A percentile compares a stretch with the other conserved stretches of the same genome.
Evolutionary conservation across 306 rosid species (phyloP).

Genomic region (Castanea mollissima): DNA sequence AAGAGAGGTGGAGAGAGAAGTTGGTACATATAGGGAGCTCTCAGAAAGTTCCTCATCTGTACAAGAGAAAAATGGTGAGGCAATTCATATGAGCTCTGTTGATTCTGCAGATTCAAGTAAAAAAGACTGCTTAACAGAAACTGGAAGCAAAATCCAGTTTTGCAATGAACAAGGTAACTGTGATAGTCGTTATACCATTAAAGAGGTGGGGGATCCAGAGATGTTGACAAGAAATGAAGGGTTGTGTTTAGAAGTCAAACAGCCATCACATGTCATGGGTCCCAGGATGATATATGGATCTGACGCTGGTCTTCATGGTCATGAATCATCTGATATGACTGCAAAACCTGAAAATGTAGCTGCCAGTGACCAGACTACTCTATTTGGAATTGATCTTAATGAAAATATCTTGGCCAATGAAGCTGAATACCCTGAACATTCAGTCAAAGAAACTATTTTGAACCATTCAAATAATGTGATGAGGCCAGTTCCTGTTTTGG

Average conservation of each 20-base stretch:
- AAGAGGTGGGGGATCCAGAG: not conserved
- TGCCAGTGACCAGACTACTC: conserved; percentile 1
- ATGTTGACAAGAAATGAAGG: not conserved
- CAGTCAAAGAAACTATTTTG: conserved; percentile 11
- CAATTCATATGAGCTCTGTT: conserved; percentile 15
- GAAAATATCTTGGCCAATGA: conserved; percentile 14
- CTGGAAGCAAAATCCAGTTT: conserved; percentile 9
- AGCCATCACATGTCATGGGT: not conserved
- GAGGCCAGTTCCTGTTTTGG: conserved; percentile 27
- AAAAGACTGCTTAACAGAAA: conserved; percentile 25
- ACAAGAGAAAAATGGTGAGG: conserved; percentile 19
- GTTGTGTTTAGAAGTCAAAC: conserved; percentile 8
- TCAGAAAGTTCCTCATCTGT: conserved; percentile 31
- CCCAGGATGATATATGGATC: not conserved
- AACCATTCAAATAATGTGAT: conserved; percentile 12
- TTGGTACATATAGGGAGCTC: conserved; percentile 15
- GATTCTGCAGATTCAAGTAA: conserved; percentile 30
- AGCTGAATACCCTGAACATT: conserved; percentile 13
- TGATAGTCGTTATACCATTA: not conserved
- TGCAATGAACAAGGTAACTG: conserved; percentile 12
- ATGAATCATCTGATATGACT: conserved; percentile 9
- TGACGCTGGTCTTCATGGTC: conserved; percentile 9
- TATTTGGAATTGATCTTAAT: conserved; percentile 30
- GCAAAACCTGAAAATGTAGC: conserved; percentile 9
- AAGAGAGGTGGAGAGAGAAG: conserved; percentile 27